A percentile compares a stretch with the other conserved stretches of the same genome.
Evolutionary conservation across 208 protist species (phyloP).

Genomic region (Wallacemonas collosoma): DNA sequence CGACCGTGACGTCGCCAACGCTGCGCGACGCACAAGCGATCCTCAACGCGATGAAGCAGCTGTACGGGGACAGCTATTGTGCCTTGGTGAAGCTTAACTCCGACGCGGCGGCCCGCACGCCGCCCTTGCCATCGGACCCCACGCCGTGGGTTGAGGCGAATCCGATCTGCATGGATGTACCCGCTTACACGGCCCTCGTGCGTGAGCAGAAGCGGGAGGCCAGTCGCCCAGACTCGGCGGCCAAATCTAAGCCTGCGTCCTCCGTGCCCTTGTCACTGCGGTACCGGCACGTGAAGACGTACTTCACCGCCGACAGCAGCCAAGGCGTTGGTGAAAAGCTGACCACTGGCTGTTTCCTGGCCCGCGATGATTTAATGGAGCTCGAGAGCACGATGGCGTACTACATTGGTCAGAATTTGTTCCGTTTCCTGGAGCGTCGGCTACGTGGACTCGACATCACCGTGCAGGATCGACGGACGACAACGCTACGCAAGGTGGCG

Average conservation of each 20-base stretch:
- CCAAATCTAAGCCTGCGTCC: background rate
- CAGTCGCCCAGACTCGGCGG: slow-evolving; percentile 12
- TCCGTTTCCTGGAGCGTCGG: slow-evolving; percentile 69
- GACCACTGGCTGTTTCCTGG: slow-evolving; percentile 81
- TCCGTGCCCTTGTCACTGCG: slow-evolving; percentile 12
- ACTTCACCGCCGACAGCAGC: background rate
- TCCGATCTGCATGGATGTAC: slow-evolving; percentile 61
- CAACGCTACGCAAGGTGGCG: slow-evolving; percentile 80
- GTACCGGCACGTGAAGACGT: background rate
- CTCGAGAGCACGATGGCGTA: slow-evolving; percentile 67
- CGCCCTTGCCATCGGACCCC: slow-evolving; percentile 34
- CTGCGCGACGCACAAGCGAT: slow-evolving; percentile 45
- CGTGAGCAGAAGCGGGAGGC: slow-evolving; percentile 20
- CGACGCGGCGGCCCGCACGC: slow-evolving; percentile 41
- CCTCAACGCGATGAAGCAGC: slow-evolving; percentile 46
- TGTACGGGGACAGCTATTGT: slow-evolving; percentile 54
- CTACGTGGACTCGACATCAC: slow-evolving; percentile 54
- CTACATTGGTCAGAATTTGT: slow-evolving; percentile 75
- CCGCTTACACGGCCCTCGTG: slow-evolving; percentile 33
- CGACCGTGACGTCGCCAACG: slow-evolving; percentile 18
- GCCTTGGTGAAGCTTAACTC: slow-evolving; percentile 74
- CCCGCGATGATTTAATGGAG: slow-evolving; percentile 59
- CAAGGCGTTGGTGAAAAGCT: background rate
- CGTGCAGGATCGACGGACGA: slow-evolving; percentile 78
- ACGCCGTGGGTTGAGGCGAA: slow-evolving; percentile 76